Base-by-base conservation (phyloP, 2,329 filamentous ascomycete species). In the Mycosphaerelloides madeirae region DNA sequence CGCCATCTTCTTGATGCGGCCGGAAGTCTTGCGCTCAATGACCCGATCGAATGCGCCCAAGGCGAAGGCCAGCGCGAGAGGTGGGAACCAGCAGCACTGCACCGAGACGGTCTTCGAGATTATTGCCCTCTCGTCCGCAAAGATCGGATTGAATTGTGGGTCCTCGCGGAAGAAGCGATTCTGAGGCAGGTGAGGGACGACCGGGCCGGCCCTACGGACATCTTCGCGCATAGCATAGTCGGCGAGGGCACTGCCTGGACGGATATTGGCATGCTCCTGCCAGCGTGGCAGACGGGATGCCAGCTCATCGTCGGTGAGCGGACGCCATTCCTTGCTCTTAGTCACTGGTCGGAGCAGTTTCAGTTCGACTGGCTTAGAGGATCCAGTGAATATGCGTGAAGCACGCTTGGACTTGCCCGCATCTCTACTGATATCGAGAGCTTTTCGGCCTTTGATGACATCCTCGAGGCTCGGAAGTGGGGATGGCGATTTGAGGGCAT, bases 41-140 rank as follows among this genome's bases (percentile, higher is more conserved):
- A 43, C 13, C 15, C 43, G 33, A 22, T 61, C 59, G 33, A 58
- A 53, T 6, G 36, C 29, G 3, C 59, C 58, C 6, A 53, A 32
- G 14, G 49, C 51, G 33, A 58, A 57, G 31, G 46, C 38, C 22
- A 60, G 37, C 6, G 58, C 45, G 4, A 56, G 35, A 11, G 51
- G 41, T 13, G 58, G 57, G 34, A 50, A 47, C 22, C 22, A 25
- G 22, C 22, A 25, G 22, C 22, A 25, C 22, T 25, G 22, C 22
- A 25, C 22, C 22, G 22, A 5, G 16, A 51, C 46, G n/a, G 31
- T 33, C 36, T 37, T 42, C 34, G 33, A 19, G 29, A 22, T 7
- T 22, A 42, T 44, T 14, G 20, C 38, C n/a, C 13, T 4, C 9
- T 14, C 16, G 5, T 29, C 37, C 5, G 7, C 7, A 5, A 5